phyloP scores from a whole-genome alignment of 805 yeast genomes.

The Kuraishia hungarica region DNA sequence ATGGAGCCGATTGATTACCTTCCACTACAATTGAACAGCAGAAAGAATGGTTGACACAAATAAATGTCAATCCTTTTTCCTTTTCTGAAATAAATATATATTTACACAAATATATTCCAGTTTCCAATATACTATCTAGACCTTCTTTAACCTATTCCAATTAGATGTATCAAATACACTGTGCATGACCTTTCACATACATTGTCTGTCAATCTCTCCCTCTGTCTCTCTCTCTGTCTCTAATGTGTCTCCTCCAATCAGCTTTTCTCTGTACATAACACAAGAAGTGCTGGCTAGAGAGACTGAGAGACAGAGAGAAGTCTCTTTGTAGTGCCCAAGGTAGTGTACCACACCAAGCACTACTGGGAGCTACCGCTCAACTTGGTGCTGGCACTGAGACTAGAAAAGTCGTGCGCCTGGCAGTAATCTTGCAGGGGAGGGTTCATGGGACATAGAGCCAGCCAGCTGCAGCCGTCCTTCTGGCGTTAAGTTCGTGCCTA shows the following conservation, averaged over 20 bases:
- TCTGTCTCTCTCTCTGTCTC: not conserved
- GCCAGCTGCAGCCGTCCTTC: no score
- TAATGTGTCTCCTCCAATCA: not conserved
- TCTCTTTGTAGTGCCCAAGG: not conserved
- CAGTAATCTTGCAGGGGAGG: no score
- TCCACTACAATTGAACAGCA: not conserved
- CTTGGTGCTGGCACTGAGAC: no score
- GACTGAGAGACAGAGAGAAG: not conserved
- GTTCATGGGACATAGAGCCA: no score
- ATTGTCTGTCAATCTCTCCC: not conserved
- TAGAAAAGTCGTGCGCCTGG: no score
- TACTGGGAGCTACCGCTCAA: no score
- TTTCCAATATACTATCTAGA: no score
- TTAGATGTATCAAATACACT: not conserved
- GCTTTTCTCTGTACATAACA: not conserved
- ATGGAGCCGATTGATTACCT: not conserved
- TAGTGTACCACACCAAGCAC: no score
- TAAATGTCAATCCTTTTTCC: not conserved
- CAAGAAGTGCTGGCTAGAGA: no score
- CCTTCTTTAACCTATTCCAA: not conserved
- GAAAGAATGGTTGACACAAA: not conserved
- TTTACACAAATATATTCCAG: no score
- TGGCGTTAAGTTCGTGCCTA: no score
- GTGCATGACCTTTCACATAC: not conserved
- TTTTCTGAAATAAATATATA: not conserved